Base-by-base conservation (phyloP, 306 rosid genomes). In the Luffa aegyptiaca region DNA sequence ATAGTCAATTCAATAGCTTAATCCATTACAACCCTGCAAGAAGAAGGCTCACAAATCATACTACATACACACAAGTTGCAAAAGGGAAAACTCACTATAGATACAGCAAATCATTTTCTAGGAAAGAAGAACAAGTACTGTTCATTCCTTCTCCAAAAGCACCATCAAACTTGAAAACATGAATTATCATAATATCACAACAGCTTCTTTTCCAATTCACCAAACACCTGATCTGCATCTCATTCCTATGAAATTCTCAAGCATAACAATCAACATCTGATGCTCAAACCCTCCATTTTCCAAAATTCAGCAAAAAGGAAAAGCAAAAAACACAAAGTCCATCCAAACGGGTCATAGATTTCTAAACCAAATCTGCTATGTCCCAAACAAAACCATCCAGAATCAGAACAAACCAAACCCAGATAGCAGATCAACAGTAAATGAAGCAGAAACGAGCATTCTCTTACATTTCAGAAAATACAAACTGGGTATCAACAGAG, bases 11-110 rank as follows among this genome's bases (percentile, higher is more conserved):
- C 87, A 80, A 71, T 88, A 46, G 81, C 87, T 84, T 83, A 88
- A 85, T 87, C 88, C 94, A 89, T 84, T 46, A 83, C 80, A 81
- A 0, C 72, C 87, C 99, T 93, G 86, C 78, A 83, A 84, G 49
- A 76, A 84, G 49, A 69, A 42, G 79, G 12, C 18, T 58, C 41
- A 20, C 13, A 26, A 76, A 14, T 52, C 48, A 53, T 4, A 74
- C 21, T 8, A 52, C 17, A 55, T 10, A 4, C 35, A 75, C 65
- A 68, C 46, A 37, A 2, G 9, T 62, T 62, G 36, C 1, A 36
- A 31, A 64, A 18, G 51, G 41, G 53, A 44, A 12, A 70, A 70
- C 8, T 69, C 75, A 18, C 9, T 42, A 53, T 42, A 69, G 8
- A 37, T 6, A 9, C 18, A 69, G 5, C 75, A 44, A 42, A 18